A percentile compares a stretch with the other conserved stretches of the same genome.
These are phyloP conservation scores for Amanita muscaria DNA, from an alignment of 768 basidiomycete species.

Conservation along the genomic window DNA sequence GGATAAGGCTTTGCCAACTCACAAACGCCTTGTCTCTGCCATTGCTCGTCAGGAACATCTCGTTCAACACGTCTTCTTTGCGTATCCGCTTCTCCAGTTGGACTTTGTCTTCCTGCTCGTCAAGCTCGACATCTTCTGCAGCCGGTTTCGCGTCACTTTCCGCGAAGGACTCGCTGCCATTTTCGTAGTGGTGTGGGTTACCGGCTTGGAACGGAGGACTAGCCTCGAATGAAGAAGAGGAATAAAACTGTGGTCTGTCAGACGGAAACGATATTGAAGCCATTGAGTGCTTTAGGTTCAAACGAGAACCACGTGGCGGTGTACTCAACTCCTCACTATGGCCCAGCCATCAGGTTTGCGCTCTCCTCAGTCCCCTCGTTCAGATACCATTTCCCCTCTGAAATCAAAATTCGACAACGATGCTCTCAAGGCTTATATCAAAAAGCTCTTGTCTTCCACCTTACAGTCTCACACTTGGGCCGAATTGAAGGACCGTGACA, in stretches of 20 bases:
- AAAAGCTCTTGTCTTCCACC: conserved; percentile 66
- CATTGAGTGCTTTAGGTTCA: conserved; percentile 31
- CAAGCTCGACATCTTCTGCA: conserved; percentile 37
- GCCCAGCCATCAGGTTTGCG: conserved; percentile 37
- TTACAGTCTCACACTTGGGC: conserved; percentile 61
- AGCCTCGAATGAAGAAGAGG: conserved; percentile 48
- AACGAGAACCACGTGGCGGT: conserved; percentile 1
- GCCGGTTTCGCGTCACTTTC: conserved; percentile 25
- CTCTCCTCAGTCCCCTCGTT: conserved; percentile 55
- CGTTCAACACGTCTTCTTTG: conserved; percentile 69
- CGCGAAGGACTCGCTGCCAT: conserved; percentile 33
- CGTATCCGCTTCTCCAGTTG: conserved; percentile 39
- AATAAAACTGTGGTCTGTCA: conserved; percentile 42
- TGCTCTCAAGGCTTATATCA: conserved; percentile 69
- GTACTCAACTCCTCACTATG: conserved; percentile 9
- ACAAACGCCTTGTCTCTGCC: conserved; percentile 85
- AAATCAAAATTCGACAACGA: conserved; percentile 65
- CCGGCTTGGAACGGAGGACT: conserved; percentile 71
- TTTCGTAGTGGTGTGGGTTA: conserved; percentile 31
- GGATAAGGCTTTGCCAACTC: conserved; percentile 23
- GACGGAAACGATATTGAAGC: conserved; percentile 60
- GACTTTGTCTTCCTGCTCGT: conserved; percentile 40
- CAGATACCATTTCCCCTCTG: conserved; percentile 43
- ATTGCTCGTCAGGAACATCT: conserved; percentile 66
- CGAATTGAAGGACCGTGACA: conserved; percentile 58